These are phyloP conservation scores for Termitomyces sp. DNA, from an alignment of 768 basidiomycete species.

Conservation along the genomic window DNA sequence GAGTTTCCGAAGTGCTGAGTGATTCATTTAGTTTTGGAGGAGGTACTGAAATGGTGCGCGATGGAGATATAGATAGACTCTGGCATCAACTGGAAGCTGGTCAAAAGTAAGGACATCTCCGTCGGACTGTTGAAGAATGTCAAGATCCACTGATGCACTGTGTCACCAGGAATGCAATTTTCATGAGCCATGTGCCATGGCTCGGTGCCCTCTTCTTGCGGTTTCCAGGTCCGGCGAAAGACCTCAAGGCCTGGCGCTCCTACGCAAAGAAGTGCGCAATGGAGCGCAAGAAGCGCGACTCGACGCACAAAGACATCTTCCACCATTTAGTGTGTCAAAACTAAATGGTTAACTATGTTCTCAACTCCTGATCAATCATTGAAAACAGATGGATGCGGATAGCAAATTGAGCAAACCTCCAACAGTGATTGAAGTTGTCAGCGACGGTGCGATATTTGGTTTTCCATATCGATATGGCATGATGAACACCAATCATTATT, in stretches of 20 bases:
- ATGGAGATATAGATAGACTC: slow-evolving; percentile 39
- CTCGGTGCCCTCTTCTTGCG: slow-evolving; percentile 33
- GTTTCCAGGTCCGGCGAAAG: slow-evolving; percentile 30
- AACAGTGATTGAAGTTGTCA: slow-evolving; percentile 28
- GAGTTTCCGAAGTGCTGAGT: neutral
- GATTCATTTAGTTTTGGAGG: slow-evolving; percentile 28
- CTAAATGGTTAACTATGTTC: neutral
- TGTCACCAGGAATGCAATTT: slow-evolving; percentile 30
- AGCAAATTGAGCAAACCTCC: slow-evolving; percentile 27
- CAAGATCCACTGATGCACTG: neutral
- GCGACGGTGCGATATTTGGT: slow-evolving; percentile 28
- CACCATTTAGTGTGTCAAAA: slow-evolving; percentile 33
- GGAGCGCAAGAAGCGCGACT: slow-evolving; percentile 31
- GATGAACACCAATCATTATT: neutral
- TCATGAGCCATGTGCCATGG: slow-evolving; percentile 46
- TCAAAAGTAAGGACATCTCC: slow-evolving; percentile 29
- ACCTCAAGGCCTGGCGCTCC: slow-evolving; percentile 34
- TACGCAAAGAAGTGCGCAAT: slow-evolving; percentile 33
- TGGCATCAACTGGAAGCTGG: slow-evolving; percentile 40
- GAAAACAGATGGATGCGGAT: slow-evolving; percentile 34
- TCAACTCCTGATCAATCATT: neutral
- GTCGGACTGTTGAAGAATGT: neutral
- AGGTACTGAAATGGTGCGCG: slow-evolving; percentile 30
- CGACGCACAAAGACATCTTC: slow-evolving; percentile 34
- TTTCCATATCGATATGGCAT: neutral